These are phyloP conservation scores for Triticum timopheevii DNA, from an alignment of 176 grass and related monocot species.

Conservation along the genomic window DNA sequence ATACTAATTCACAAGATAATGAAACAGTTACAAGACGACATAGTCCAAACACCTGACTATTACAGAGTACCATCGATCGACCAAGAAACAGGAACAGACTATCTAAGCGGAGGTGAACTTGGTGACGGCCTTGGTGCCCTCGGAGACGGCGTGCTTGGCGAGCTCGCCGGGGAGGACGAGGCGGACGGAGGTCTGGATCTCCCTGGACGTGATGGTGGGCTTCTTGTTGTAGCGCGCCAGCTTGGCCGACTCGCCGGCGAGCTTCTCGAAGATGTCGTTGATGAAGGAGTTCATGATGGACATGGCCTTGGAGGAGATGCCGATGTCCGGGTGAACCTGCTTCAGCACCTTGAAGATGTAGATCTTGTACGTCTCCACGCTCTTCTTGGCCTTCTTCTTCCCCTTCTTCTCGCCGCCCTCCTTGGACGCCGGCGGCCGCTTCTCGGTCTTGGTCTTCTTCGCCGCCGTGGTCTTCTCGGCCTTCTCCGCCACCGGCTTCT, in stretches of 20 bases:
- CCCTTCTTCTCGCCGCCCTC: constrained; percentile 33
- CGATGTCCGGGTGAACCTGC: constrained; percentile 89
- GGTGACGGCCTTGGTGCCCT: constrained; percentile 64
- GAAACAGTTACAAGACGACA: no score
- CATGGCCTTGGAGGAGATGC: constrained; percentile 97
- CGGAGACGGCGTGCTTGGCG: constrained; percentile 49
- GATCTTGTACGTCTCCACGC: constrained; percentile 87
- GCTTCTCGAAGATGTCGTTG: constrained; percentile 92
- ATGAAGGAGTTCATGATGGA: constrained; percentile 96
- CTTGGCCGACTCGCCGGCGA: constrained; percentile 34
- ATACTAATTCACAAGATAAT: no score
- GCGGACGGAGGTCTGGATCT: constrained; percentile 70
- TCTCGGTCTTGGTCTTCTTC: background rate
- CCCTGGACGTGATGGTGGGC: constrained; percentile 57
- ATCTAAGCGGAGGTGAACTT: constrained; percentile 41
- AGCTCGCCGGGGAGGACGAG: constrained; percentile 71
- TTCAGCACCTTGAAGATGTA: constrained; percentile 98
- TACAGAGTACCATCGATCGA: no score
- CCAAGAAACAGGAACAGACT: no score
- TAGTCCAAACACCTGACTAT: no score
- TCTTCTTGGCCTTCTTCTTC: constrained; percentile 50
- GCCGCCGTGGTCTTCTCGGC: background rate
- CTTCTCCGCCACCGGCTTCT: background rate
- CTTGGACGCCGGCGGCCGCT: background rate
- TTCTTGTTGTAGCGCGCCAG: constrained; percentile 69